Conservation (phyloP, 441 rosid species). For the Pelargonium exstipulatum region DNA sequence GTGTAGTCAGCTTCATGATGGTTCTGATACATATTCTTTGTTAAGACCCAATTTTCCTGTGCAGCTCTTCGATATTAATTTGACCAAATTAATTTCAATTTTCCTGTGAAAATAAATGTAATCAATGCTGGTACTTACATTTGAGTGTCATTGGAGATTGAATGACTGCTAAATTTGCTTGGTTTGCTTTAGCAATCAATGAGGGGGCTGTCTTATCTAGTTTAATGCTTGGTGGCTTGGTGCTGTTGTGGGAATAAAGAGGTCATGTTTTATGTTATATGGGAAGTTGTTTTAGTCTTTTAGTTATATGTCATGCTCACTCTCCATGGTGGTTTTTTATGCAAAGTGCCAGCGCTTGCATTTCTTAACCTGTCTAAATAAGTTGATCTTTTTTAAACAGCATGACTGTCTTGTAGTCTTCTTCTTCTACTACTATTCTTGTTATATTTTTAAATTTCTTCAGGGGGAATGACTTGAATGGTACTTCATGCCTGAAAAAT, state of each 20-base stretch:
- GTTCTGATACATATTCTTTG: neutral
- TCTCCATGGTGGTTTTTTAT: too few species aligned
- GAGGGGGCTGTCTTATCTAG: neutral
- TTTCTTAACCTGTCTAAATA: too few species aligned
- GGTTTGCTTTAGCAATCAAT: neutral
- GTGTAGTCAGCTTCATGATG: neutral
- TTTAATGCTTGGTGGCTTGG: neutral
- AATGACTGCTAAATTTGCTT: neutral
- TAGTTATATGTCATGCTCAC: too few species aligned
- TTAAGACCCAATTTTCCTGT: conserved; percentile 2
- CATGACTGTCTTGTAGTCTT: too few species aligned
- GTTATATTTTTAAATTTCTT: too few species aligned
- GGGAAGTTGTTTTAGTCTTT: too few species aligned
- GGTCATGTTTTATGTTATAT: neutral
- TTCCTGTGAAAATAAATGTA: neutral
- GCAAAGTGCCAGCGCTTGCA: too few species aligned
- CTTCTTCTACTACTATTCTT: too few species aligned
- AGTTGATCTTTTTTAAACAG: too few species aligned
- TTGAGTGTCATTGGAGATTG: neutral
- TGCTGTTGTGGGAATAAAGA: neutral
- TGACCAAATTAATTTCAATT: neutral
- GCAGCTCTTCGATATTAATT: too few species aligned
- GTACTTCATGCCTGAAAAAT: too few species aligned
- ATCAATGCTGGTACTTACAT: neutral
- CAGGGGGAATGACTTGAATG: too few species aligned